Percentiles rank a stretch among this genome's conserved stretches.
Conservation (phyloP, 192 early-diverging fungal species). For the Entomortierella parvispora region DNA sequence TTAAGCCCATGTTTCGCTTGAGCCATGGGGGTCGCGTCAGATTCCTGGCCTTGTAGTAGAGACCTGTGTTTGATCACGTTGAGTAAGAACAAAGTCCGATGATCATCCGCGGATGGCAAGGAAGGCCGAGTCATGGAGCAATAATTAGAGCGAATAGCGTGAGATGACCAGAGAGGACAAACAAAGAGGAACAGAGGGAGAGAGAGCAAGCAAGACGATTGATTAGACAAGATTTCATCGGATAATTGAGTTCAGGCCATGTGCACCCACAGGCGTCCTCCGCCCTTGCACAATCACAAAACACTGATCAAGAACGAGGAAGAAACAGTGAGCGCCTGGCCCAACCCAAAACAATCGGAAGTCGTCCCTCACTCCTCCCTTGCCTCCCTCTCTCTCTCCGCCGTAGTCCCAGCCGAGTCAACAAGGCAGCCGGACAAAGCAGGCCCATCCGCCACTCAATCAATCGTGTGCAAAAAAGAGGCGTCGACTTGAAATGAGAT, state of each 20-base stretch:
- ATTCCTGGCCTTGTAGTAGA: conserved; percentile 67
- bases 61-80: conserved; percentile 28
- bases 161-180: no score
- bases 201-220: not conserved
- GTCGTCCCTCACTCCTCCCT: not conserved
- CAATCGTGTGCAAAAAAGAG: no score
- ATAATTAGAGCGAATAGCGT: no score
- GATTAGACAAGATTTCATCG: not conserved
- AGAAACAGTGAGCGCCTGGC: not conserved
- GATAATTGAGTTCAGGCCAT: not conserved
- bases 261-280: not conserved
- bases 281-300: not conserved
- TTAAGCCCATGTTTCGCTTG: conserved; percentile 58
- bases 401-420: not conserved
- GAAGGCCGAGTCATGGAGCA: not conserved
- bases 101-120: no score
- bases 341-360: conserved; percentile 4
- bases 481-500: no score
- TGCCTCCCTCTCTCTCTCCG: not conserved
- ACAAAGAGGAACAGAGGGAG: not conserved
- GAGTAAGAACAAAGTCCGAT: not conserved
- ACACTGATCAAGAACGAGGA: not conserved
- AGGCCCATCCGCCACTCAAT: no score
- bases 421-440: no score
- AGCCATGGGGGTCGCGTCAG: conserved; percentile 66